Evolutionary conservation across 768 basidiomycete genomes (phyloP).

Genomic region (Terana coerulea): DNA sequence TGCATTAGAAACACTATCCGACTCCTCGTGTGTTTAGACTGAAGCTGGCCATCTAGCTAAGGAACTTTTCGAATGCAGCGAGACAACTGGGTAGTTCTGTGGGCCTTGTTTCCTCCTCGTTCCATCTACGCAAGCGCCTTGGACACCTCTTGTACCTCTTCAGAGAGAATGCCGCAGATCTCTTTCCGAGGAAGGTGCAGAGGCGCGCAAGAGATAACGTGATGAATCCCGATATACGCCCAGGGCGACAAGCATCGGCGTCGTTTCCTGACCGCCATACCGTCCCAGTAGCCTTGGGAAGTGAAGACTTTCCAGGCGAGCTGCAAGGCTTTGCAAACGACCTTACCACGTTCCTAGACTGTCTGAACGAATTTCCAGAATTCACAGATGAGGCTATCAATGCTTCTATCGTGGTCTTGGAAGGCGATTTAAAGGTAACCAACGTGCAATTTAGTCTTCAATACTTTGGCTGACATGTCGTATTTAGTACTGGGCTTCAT

Average conservation of each 20-base stretch:
- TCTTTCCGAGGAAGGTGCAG: slow-evolving; percentile 41
- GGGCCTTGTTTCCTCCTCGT: slow-evolving; percentile 66
- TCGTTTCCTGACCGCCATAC: slow-evolving; percentile 50
- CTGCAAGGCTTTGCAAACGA: slow-evolving; percentile 58
- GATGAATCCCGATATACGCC: slow-evolving; percentile 32
- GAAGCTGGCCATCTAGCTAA: too few species aligned
- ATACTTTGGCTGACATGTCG: not conserved
- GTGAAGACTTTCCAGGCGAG: slow-evolving; percentile 63
- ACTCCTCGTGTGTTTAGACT: too few species aligned
- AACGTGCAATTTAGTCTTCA: slow-evolving; percentile 13
- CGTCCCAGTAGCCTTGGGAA: slow-evolving; percentile 52
- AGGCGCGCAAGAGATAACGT: slow-evolving; percentile 28
- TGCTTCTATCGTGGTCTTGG: slow-evolving; percentile 59
- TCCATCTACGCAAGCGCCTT: slow-evolving; percentile 60
- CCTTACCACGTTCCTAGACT: slow-evolving; percentile 63
- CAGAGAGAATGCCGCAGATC: slow-evolving; percentile 63
- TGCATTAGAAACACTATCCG: too few species aligned
- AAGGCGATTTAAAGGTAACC: slow-evolving; percentile 65
- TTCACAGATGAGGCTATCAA: slow-evolving; percentile 71
- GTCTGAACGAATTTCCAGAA: slow-evolving; percentile 75
- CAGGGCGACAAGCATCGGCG: slow-evolving; percentile 26
- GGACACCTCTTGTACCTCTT: slow-evolving; percentile 63
- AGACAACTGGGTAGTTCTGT: slow-evolving; percentile 72
- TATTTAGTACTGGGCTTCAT: slow-evolving; percentile 70
- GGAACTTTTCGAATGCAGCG: slow-evolving; percentile 68